phyloP scores from a whole-genome alignment of 139 green algal genomes.

The Coelastrella sp. region DNA sequence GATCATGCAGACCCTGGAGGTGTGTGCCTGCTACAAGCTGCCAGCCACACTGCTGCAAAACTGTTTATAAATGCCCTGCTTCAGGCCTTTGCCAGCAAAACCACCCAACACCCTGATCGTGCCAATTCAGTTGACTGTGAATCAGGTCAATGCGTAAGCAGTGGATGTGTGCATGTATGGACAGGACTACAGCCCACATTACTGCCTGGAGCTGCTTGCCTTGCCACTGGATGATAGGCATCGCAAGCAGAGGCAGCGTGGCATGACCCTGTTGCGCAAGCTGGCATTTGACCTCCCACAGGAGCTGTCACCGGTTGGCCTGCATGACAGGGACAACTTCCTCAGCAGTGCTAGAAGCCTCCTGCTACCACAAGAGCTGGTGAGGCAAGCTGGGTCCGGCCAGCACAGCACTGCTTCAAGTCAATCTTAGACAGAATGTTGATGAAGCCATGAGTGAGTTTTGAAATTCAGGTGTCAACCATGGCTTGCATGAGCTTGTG shows the following conservation, averaged over 20 bases:
- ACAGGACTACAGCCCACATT: conserved; percentile 54
- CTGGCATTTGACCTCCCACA: conserved; percentile 3
- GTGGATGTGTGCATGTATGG: neutral
- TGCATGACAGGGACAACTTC: neutral
- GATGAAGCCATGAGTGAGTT: neutral
- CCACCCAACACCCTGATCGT: no score
- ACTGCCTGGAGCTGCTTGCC: conserved; percentile 53
- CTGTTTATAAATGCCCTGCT: no score
- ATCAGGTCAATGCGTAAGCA: neutral
- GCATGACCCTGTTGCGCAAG: conserved; percentile 30
- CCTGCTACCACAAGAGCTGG: conserved; percentile 47
- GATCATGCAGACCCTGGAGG: conserved; percentile 55
- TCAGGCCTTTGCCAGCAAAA: neutral
- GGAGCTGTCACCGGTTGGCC: neutral
- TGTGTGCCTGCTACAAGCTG: conserved; percentile 1
- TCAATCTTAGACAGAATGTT: neutral
- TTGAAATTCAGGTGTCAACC: neutral
- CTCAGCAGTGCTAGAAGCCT: conserved; percentile 4
- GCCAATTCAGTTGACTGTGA: no score
- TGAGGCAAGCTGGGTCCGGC: neutral
- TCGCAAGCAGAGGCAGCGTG: neutral
- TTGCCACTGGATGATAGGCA: conserved; percentile 44
- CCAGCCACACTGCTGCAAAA: no score
- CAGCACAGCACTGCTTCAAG: neutral
- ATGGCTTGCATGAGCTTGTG: neutral